A percentile compares a stretch with the other conserved stretches of the same genome.
Conservation (phyloP, 1,284 basidiomycete genomes). For the Exsudoporus floridanus region DNA sequence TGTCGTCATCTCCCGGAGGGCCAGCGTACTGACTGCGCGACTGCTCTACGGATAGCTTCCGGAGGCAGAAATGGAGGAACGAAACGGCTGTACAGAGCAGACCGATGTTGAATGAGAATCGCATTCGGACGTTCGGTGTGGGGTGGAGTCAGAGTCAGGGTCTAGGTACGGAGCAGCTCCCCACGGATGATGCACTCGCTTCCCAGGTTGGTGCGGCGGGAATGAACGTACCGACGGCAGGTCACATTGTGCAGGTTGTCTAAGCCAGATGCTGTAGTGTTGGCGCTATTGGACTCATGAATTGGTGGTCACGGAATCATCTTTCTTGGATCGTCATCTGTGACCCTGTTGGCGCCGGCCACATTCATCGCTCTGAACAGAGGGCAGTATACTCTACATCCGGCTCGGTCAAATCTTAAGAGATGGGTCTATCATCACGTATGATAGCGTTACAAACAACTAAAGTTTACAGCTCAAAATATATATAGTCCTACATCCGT, state of each 20-base stretch:
- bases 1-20: neutral
- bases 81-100: neutral
- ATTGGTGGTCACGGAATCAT: no score
- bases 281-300: no score
- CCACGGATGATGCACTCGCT: no score
- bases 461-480: neutral
- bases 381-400: no score
- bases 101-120: slow-evolving; percentile 9
- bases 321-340: no score
- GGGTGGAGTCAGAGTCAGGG: neutral
- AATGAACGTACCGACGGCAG: neutral
- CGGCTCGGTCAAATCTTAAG: no score
- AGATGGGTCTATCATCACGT: no score
- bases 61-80: neutral
- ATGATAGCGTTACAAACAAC: neutral
- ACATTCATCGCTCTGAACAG: no score
- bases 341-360: no score
- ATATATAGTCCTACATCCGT: neutral
- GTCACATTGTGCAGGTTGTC: neutral
- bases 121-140: neutral
- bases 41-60: slow-evolving; percentile 6
- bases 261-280: no score
- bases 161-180: neutral
- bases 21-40: neutral
- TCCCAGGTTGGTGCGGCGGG: no score